These are phyloP conservation scores for Craspedostauros australis DNA, from an alignment of 108 stramenopile genomes.

Conservation along the genomic window DNA sequence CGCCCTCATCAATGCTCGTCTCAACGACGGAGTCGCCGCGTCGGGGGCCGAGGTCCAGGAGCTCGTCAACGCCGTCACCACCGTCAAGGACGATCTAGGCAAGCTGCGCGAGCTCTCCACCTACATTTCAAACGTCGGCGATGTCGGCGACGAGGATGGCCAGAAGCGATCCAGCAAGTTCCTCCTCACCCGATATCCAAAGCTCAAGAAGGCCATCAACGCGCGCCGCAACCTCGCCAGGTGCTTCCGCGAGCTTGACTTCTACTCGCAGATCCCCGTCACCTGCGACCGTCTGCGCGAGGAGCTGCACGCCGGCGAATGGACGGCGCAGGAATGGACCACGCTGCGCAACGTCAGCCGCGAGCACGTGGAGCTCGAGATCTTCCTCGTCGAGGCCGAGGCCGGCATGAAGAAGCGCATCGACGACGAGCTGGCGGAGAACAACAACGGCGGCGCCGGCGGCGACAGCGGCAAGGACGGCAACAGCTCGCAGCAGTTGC, in stretches of 20 bases:
- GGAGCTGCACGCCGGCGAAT: constrained; percentile 73
- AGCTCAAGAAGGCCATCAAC: constrained; percentile 72
- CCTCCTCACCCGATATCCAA: constrained; percentile 69
- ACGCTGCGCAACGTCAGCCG: constrained; percentile 70
- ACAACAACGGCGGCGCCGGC: background rate
- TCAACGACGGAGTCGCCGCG: constrained; percentile 87
- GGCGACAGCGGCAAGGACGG: background rate
- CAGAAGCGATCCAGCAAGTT: constrained; percentile 30
- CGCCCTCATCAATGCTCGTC: constrained; percentile 68
- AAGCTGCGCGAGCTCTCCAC: constrained; percentile 76
- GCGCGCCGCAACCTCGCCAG: constrained; percentile 73
- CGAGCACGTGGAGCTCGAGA: constrained; percentile 85
- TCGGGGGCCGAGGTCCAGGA: constrained; percentile 82
- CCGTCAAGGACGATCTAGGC: constrained; percentile 77
- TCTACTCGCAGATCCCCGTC: constrained; percentile 77
- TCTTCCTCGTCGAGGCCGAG: constrained; percentile 84
- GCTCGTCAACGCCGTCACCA: constrained; percentile 75
- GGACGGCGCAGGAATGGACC: constrained; percentile 80
- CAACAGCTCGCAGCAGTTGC: no score
- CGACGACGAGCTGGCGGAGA: constrained; percentile 30
- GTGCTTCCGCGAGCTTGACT: constrained; percentile 81
- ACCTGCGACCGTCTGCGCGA: constrained; percentile 84
- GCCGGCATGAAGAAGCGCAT: constrained; percentile 73
- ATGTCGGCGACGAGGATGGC: background rate
- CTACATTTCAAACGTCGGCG: constrained; percentile 56